Evolutionary conservation across 495 filamentous ascomycete species (phyloP), one percentile per base, ranked within the genome.

Genomic region (Copromyces sp.): DNA sequence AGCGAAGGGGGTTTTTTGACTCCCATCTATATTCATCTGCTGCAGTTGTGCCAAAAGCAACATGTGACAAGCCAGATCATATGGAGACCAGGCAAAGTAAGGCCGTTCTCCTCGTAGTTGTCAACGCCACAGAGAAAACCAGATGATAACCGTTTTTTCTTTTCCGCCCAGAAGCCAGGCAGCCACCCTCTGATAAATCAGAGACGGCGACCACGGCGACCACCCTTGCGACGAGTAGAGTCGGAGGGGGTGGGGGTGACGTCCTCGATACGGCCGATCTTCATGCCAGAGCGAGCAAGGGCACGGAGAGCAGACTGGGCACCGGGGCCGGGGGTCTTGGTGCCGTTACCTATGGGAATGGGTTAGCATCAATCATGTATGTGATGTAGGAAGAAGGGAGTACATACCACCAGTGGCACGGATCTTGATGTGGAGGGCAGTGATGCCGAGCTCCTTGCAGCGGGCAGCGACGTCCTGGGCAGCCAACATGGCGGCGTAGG

Each of bases 151-250:
- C 85, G 82, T 77, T 65, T 65, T 65, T 65, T 65, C 53, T 37
- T 65, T 77, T 79, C 73, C 79, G 72, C 77, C 79, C 80, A 80
- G 79, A 75, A 70, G 72, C 70, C 70, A 78, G 79, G 72, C 79
- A 76, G 80, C 69, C 77, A 78, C 77, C 74, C 75, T 70, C 78
- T 59, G 70, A 53, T 45, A 29, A 74, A 83, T 90, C 87, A 98
- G 83, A 99, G 90, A 95, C 95, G 94, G 86, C 95, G 95, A 97
- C 95, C 95, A 92, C 95, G 94, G 85, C 95, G 93, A 97, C 95
- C 95, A 86, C 95, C 95, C 91, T 99, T 99, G 84, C 95, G 92
- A 84, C 95, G 93, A 78, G 95, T 99, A 84, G 92, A 95, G 87
- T 99, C 95, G 83, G 95, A 98, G 76, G 95, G 95, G 42, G 95